phyloP scores from a whole-genome alignment of 1,139 yeast genomes.

The Zhuliangozyma blackwelliae region DNA sequence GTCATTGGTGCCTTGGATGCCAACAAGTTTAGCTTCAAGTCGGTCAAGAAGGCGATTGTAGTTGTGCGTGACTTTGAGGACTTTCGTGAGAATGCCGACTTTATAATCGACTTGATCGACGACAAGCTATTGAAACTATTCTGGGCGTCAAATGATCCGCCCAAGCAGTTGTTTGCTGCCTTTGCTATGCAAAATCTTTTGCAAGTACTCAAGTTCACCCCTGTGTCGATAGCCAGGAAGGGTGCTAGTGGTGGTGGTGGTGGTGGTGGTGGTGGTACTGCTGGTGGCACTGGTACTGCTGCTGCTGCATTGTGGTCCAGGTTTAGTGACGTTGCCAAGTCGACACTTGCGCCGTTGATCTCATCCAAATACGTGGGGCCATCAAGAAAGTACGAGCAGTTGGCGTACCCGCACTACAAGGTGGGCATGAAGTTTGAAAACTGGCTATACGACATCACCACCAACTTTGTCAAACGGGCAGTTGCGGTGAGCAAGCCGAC shows the following conservation, averaged over 20 bases:
- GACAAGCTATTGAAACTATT: conserved; percentile 71
- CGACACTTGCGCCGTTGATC: conserved; percentile 72
- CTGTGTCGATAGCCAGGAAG: conserved; percentile 23
- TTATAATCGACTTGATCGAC: conserved; percentile 64
- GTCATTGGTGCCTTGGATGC: conserved; percentile 77
- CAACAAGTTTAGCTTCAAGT: conserved; percentile 50
- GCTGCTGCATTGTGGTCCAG: conserved; percentile 43
- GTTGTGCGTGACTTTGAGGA: conserved; percentile 60
- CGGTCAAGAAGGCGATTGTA: conserved; percentile 41
- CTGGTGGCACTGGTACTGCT: conserved; percentile 17
- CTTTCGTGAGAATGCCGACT: conserved; percentile 57
- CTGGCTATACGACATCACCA: conserved; percentile 72
- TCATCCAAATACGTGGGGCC: conserved; percentile 64
- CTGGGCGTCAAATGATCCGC: conserved; percentile 88
- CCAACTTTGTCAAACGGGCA: conserved; percentile 56
- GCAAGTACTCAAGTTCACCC: conserved; percentile 55
- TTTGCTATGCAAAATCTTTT: conserved; percentile 86
- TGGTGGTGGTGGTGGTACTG: conserved; percentile 9
- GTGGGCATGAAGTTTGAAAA: conserved; percentile 33
- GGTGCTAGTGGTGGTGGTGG: conserved; percentile 9
- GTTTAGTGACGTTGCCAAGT: conserved; percentile 64
- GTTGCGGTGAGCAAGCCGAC: conserved; percentile 9
- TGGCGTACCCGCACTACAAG: conserved; percentile 32
- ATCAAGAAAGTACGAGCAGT: conserved; percentile 34
- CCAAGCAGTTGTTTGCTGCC: conserved; percentile 78